These are phyloP conservation scores for Phylloporus arenicola DNA, from an alignment of 768 basidiomycete species.

Conservation along the genomic window DNA sequence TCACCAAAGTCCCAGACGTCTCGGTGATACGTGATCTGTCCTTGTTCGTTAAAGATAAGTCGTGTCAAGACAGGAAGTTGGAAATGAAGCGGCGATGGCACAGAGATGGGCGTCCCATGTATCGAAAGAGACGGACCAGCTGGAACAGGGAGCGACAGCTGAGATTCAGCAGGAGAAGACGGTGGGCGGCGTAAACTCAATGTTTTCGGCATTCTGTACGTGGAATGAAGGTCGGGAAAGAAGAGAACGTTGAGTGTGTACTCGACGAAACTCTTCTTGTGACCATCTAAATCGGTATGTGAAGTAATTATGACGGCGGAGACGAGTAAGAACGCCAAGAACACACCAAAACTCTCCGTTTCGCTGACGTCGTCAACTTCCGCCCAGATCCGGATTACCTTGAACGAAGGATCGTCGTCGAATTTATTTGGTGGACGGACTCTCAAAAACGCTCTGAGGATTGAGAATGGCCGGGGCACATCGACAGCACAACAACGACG, in stretches of 20 bases:
- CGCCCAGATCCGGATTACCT: conserved; percentile 64
- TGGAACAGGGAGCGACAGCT: conserved; percentile 24
- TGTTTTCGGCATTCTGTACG: conserved; percentile 36
- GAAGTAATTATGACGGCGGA: neutral
- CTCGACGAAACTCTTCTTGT: conserved; percentile 68
- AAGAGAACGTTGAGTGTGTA: conserved; percentile 75
- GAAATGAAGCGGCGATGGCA: conserved; percentile 71
- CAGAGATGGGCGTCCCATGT: conserved; percentile 50
- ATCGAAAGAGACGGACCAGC: conserved; percentile 47
- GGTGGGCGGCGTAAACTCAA: conserved; percentile 32
- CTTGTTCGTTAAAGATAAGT: conserved; percentile 76
- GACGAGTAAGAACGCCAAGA: conserved; percentile 2
- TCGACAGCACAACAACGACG: conserved; percentile 56
- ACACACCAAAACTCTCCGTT: conserved; percentile 71
- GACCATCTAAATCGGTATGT: conserved; percentile 50
- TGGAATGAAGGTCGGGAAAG: conserved; percentile 64
- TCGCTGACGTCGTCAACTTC: conserved; percentile 73
- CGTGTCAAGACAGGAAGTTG: conserved; percentile 67
- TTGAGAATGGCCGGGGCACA: conserved; percentile 60
- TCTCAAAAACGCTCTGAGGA: conserved; percentile 54
- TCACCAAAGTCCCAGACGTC: conserved; percentile 82
- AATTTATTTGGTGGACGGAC: conserved; percentile 18
- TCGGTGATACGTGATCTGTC: conserved; percentile 72
- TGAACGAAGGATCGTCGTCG: conserved; percentile 48
- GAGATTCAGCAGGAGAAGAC: conserved; percentile 28